Conservation (phyloP, 306 rosid species). For the Casuarina cunninghamiana region DNA sequence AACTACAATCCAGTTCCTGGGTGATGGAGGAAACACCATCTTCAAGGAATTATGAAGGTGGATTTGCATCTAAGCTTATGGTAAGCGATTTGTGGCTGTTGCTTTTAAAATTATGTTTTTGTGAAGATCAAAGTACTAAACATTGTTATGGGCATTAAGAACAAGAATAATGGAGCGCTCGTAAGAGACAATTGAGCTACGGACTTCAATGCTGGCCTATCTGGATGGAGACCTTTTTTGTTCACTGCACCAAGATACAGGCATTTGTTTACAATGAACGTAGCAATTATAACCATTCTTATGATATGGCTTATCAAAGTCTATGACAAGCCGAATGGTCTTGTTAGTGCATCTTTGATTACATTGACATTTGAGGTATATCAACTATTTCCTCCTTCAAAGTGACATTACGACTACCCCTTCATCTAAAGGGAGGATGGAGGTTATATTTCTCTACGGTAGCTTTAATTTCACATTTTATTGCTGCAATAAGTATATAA, state of each 20-base stretch:
- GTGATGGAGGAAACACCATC: constrained; percentile 92
- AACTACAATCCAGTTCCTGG: constrained; percentile 96
- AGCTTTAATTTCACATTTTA: not conserved
- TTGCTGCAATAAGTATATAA: not conserved
- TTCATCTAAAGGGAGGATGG: no score
- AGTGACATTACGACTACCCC: not conserved
- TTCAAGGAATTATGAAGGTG: constrained; percentile 77
- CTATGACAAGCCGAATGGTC: not conserved
- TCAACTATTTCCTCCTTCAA: not conserved
- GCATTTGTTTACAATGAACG: not conserved
- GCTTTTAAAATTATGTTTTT: not conserved
- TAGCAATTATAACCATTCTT: no score
- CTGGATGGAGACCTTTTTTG: not conserved
- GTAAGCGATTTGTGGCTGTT: constrained; percentile 37
- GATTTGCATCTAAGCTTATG: constrained; percentile 94
- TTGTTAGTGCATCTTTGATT: not conserved
- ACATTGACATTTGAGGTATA: not conserved
- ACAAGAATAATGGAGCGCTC: not conserved
- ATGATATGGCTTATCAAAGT: not conserved
- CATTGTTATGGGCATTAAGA: no score
- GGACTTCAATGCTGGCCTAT: not conserved
- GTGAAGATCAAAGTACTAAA: not conserved
- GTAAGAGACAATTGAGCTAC: not conserved
- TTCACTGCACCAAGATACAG: not conserved
- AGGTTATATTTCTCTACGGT: not conserved